Evolutionary conservation across 805 yeast species (phyloP), one percentile per base, ranked within the genome.

Genomic region (Lipomyces sp.): DNA sequence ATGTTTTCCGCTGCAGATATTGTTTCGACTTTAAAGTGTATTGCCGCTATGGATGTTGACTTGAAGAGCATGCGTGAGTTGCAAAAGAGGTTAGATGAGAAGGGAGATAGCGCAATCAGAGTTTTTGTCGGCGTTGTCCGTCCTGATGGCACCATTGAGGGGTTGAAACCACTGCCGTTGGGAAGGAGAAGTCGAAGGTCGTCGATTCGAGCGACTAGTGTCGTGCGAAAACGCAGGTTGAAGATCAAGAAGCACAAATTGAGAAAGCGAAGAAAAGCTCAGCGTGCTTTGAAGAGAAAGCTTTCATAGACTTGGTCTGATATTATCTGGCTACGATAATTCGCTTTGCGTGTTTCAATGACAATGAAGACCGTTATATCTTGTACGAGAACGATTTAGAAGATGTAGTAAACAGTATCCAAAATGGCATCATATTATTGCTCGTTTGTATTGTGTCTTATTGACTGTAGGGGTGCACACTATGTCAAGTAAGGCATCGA

Each of bases 191-290:
- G 29, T 30, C 58, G 58, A 33, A 59, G 45, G 51, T 24, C 45
- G 5, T 29, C 29, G 13, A 64, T 73, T 70, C 59, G 70, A 24
- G 29, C 71, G 63, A 79, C 82, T 29, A 74, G 79, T 57, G 83
- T 80, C 50, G 75, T 76, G 70, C 76, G 83, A 59, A 80, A 80
- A 76, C 87, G 99, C 82, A 86, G 90, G 80, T 86, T 90, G 78
- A 94, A 92, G 84, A 95, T 95, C 98, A 95, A 94, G 86, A 91
- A 93, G 77, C 99, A 95, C 80, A 95, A 95, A 83, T 84, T 92
- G 78, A 90, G 95, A 82, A 95, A 95, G 88, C 90, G 98, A 85
- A 90, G 98, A 86, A 92, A 88, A 86, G 90, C 88, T 57, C 96
- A 93, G 79, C 85, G 96, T 39, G 77, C 81, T 24, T 71, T 76